Base-by-base conservation (phyloP, 2,329 filamentous ascomycete genomes). In the Epichloe sp. region DNA sequence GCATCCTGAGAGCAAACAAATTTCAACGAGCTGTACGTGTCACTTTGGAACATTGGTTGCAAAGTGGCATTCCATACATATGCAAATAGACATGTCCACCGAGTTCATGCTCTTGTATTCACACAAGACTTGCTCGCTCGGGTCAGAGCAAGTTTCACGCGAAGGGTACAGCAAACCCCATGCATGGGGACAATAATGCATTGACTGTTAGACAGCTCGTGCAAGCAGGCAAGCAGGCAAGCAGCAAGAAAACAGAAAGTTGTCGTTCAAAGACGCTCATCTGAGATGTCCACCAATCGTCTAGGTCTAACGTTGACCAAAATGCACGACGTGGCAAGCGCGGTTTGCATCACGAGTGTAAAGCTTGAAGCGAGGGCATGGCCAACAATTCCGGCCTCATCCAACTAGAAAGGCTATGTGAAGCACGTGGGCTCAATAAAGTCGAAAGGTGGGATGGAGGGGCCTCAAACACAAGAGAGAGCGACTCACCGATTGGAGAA, bases 401-500 rank as follows among this genome's bases (percentile, higher is more conserved):
- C 48, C 52, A 48, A 77, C 74, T 64, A 63, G 56, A 71, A 58
- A 48, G 58, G 61, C 60, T 57, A 58, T 65, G 68, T 63, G 62
- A 55, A 59, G 70, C 71, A 76, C 75, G 70, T 69, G 70, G 65
- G 63, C 58, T 36, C 40, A 11, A 17, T n/a, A 8, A 26, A 44
- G 34, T 40, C 17, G 35, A 19, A 15, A 42, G 41, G 23, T 31
- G 37, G 23, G 47, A 23, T n/a, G 40, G 37, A 48, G 35, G 45
- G 37, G 47, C 8, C 31, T 31, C 17, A 17, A 45, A 34, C 12
- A 26, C 26, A 37, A 21, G 35, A 31, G 42, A 46, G n/a, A 19
- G 37, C 36, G 42, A 68, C 76, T 74, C 66, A 79, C 77, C 77
- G 66, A 79, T 76, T 65, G 76, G 77, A 60, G 68, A 70, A 58